Percentiles rank a stretch among this genome's conserved stretches.
Evolutionary conservation across 2,329 filamentous ascomycete species (phyloP).

Genomic region (Penicillium sp.): DNA sequence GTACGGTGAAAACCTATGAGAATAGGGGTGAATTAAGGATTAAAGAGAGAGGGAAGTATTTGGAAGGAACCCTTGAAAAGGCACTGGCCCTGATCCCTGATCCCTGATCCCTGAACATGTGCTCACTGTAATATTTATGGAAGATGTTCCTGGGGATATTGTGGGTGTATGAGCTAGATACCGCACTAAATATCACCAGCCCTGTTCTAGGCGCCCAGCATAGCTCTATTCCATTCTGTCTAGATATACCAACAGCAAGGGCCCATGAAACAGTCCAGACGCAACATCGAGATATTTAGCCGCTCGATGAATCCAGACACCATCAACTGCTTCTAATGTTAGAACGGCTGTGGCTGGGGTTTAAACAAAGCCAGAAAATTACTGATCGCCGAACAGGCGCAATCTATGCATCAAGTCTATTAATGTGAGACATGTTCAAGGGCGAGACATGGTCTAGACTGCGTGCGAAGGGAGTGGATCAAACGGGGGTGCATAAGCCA

Average conservation of each 20-base stretch:
- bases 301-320: background rate
- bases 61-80: too few relatives aligned
- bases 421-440: background rate
- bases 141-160: too few relatives aligned
- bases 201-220: background rate
- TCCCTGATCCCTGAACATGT: background rate
- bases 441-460: constrained; percentile 3
- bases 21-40: too few relatives aligned
- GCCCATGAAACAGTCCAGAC: background rate
- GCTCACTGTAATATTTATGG: background rate
- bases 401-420: background rate
- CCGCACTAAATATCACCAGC: background rate
- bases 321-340: background rate
- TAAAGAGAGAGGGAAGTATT: too few relatives aligned
- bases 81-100: too few relatives aligned
- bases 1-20: too few relatives aligned
- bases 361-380: background rate
- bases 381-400: background rate
- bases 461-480: background rate
- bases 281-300: background rate
- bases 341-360: background rate
- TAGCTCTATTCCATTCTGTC: background rate
- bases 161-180: background rate
- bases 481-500: constrained; percentile 6
- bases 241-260: background rate